Base-by-base conservation (phyloP, 2,329 filamentous ascomycete genomes). In the Fusarium sp. region DNA sequence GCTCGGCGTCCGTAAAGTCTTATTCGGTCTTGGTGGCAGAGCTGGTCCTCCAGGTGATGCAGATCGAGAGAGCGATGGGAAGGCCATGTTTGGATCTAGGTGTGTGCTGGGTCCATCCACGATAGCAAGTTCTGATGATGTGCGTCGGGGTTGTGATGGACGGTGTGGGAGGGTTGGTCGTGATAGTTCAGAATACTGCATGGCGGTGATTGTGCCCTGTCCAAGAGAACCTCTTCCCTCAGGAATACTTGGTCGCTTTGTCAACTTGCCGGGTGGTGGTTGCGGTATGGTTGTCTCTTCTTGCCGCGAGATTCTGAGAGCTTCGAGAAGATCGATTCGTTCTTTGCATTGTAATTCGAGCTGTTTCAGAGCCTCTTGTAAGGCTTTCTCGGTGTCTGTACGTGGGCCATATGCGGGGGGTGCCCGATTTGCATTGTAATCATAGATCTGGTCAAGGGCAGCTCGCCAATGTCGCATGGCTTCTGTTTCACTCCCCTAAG, bases 311-410 rank as follows among this genome's bases (percentile, higher is more conserved):
- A 92, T 85, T 68, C 91, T 89, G 63, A 98, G 84, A 11, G 95
- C 92, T 79, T 96, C 92, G 11, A 98, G 86, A 38, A 98, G 85
- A 79, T 97, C 94, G 55, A 98, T 94, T 53, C 95, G 89, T 82
- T 98, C 95, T 81, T 96, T 95, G 82, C 95, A 98, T 82, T 98
- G 95, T 70, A 95, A 80, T 79, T 98, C 94, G 78, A 98, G 88
- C 77, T 94, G 88, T 65, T 90, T 89, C 67, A 98, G 83, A 53
- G 94, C 97, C 62, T 96, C 93, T 60, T 93, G 88, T 62, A 98
- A 83, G 5, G 94, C 91, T 76, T 89, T 92, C 79, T 98, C 95
- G 3, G 94, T 97, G 81, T 97, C 94, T 55, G 90, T 92, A 77
- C 90, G 90, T 25, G 94, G 91, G 17, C 86, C 85, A 79, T 93